Evolutionary conservation across 805 yeast species (phyloP), one percentile per base, ranked within the genome.

Genomic region (Brettanomyces sp.): DNA sequence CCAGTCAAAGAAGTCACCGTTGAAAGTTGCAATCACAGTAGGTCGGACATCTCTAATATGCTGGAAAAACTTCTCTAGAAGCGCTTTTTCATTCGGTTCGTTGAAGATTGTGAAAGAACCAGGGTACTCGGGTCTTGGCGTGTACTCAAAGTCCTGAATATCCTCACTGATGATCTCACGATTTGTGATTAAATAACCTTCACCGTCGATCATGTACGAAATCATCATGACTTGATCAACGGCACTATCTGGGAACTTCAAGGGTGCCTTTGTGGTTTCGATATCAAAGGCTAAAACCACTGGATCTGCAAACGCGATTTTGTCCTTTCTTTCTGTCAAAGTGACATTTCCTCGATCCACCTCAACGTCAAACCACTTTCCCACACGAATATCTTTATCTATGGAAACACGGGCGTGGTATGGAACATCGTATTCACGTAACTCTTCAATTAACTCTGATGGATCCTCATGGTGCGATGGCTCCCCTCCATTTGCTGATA

Each of bases 1-100:
- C 98, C 99, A 93, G 70, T 93, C 99, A 66, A 93, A 93, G 59
- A 90, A 91, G 62, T 93, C 99, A 72, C 99, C 99, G 66, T 93
- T 93, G 57, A 87, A 93, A 0, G 99, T 93, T 1, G 96, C 95
- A 46, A 95, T 93, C n/a, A 93, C 95, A 0, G 98, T 91, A 1
- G 99, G 99, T 53, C 77, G 74, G 3, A 75, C 85, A 39, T 93
- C 98, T 51, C 89, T 69, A 23, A 93, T 77, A 60, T 93, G 99
- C 54, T 86, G 96, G 61, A 87, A 95, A 58, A 95, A 93, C 47
- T 86, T 69, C 45, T 73, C 69, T 32, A 93, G 63, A 5, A 89
- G 67, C 4, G 79, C 85, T 52, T 80, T 77, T 65, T 93, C 99
- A 59, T 86, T 83, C 0, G 77, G 72, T 62, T 91, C 99, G 62